Evolutionary conservation across 75 land plant species (phyloP).

Genomic region (Gnetum montanum): DNA sequence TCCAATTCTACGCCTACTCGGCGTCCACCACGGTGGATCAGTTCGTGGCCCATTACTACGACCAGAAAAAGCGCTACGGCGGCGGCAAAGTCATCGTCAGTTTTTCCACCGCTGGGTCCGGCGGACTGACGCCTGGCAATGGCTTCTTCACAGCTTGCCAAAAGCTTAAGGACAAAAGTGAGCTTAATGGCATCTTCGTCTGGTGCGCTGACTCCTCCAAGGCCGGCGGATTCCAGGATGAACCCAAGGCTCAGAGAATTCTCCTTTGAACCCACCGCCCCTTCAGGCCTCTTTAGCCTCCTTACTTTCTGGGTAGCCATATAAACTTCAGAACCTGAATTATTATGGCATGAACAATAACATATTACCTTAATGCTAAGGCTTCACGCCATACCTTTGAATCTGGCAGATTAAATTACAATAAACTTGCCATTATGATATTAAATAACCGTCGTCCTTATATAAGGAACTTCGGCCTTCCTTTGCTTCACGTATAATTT

Average conservation of each 20-base stretch:
- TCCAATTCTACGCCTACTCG: slow-evolving; percentile 28
- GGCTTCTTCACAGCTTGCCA: slow-evolving; percentile 10
- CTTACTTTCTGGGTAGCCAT: too few relatives aligned
- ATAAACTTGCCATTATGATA: too few relatives aligned
- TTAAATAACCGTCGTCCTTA: too few relatives aligned
- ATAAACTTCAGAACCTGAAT: too few relatives aligned
- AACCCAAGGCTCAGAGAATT: slow-evolving; percentile 12
- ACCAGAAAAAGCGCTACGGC: slow-evolving; percentile 11
- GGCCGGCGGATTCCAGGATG: slow-evolving; percentile 8
- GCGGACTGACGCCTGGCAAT: slow-evolving; percentile 8
- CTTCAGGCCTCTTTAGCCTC: too few relatives aligned
- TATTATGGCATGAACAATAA: too few relatives aligned
- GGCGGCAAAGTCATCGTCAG: slow-evolving; percentile 28
- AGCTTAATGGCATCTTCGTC: slow-evolving; percentile 18
- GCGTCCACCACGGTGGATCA: slow-evolving; percentile 10
- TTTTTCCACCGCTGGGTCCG: slow-evolving; percentile 4
- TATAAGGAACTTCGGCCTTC: too few relatives aligned
- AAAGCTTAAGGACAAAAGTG: slow-evolving; percentile 2
- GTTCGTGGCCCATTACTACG: slow-evolving; percentile 15
- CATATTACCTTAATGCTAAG: too few relatives aligned
- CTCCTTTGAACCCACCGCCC: too few relatives aligned
- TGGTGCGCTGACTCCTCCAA: slow-evolving; percentile 24
- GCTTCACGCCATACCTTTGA: too few relatives aligned
- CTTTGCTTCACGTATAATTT: too few relatives aligned
- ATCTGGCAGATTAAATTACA: too few relatives aligned